A percentile compares a stretch with the other conserved stretches of the same genome.
phyloP scores from a whole-genome alignment of 345 rosid species.

The Acer yangbiense region DNA sequence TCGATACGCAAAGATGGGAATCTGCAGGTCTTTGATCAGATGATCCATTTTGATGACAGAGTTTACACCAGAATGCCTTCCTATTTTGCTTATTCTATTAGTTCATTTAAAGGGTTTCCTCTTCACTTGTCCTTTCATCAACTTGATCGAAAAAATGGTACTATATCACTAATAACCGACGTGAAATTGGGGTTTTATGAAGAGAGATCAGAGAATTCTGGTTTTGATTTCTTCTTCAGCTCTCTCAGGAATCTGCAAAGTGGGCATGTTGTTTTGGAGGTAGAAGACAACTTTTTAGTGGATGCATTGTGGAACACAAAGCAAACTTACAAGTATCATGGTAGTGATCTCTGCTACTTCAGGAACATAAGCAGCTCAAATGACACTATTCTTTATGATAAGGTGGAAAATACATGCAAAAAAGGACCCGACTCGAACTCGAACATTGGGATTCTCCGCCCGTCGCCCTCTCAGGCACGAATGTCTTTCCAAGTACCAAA shows the following conservation, averaged over 20 bases:
- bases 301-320: constrained; percentile 52
- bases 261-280: constrained; percentile 49
- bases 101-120: constrained; percentile 55
- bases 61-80: constrained; percentile 35
- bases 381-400: constrained; percentile 58
- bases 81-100: constrained; percentile 23
- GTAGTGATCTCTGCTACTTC: constrained; percentile 58
- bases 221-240: constrained; percentile 21
- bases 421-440: constrained; percentile 11
- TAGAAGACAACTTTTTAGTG: constrained; percentile 49
- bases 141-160: constrained; percentile 41
- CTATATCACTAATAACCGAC: constrained; percentile 35
- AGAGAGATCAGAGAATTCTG: constrained; percentile 37
- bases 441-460: constrained; percentile 4
- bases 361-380: constrained; percentile 79
- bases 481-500: constrained; percentile 25
- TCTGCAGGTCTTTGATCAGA: constrained; percentile 65
- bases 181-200: constrained; percentile 62
- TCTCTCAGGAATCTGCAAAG: constrained; percentile 58
- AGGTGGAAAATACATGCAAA: constrained; percentile 35
- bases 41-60: constrained; percentile 50
- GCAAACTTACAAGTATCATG: constrained; percentile 55
- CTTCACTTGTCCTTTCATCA: constrained; percentile 39
- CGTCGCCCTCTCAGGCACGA: constrained; percentile 19
- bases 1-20: constrained; percentile 48